Evolutionary conservation across 495 filamentous ascomycete species (phyloP), one percentile per base, ranked within the genome.

Genomic region (Tuber indicum): DNA sequence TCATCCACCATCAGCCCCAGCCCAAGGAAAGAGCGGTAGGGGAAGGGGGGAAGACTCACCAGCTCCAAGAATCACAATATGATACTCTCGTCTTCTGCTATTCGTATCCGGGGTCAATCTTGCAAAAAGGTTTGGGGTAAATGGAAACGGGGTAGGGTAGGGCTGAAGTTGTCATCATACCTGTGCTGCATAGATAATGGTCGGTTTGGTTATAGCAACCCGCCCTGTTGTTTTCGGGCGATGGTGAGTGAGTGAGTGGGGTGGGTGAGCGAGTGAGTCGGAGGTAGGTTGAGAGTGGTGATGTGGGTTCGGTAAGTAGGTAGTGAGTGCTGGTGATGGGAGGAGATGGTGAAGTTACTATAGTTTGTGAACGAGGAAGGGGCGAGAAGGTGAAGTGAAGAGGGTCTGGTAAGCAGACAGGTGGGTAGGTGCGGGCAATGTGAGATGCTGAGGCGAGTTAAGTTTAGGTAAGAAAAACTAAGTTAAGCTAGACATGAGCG

Each of bases 11-110:
- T 74, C 46, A 45, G 47, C 23, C 69, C 36, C 16, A 62, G 71
- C 71, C 39, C 75, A 76, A 47, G 69, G 41, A 75, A 75, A 72
- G 73, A 36, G 58, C 7, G 16, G 70, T 74, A 71, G 5, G 47
- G 52, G 23, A 47, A 26, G 49, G 45, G 73, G 73, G 36, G 49
- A 41, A 71, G 74, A 79, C 90, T 83, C 85, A 93, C 92, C 93
- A 85, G 94, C 91, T 83, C 94, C 94, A 80, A 97, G 86, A 72
- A 97, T 93, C 79, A 97, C 94, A 84, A 97, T 94, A 82, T 96
- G 91, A 84, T 96, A 97, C 88, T 96, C 94, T 85, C 91, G 89
- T 85, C 91, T 92, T 82, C 76, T 78, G 72, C 66, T 76, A 45
- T 72, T 72, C 69, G 75, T 74, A 62, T 49, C 76, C 69, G 74